Base-by-base conservation (phyloP, 192 early-diverging fungal genomes). In the Spizellomyces punctatus region DNA sequence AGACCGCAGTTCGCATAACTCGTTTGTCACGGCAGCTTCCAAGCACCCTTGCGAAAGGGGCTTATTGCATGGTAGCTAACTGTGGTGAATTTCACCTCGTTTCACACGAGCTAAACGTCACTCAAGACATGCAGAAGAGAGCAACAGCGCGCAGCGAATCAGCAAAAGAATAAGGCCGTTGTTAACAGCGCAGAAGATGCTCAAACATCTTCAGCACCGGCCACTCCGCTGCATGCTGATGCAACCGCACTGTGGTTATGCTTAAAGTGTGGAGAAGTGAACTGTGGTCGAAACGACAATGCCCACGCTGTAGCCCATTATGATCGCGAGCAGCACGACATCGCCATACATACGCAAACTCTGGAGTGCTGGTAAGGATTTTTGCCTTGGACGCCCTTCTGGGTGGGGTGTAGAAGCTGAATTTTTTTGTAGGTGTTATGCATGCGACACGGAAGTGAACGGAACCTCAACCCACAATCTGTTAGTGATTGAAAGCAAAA, bases 201-300 rank as follows among this genome's bases (percentile, higher is more conserved):
- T 56, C 16, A 61, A 41, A 41, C 22, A 61, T 7, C 42, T 5
- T 4, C 54, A 19, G 54, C 54, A 7, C 22, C 54, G 54, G 54
- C 6, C 22, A 19, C 46, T 4, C 12, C 65, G n/a, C 6, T 50
- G 54, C 56, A 8, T 14, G 27, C n/a, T 6, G 54, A 64, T 6
- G 49, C 71, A 19, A 59, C 75, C 6, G 44, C 71, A 41, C 72
- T 80, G 10, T 82, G 81, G 81, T 50, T 79, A 8, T 82, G 81
- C 72, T 66, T 79, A 6, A 57, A 58, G 27, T 82, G 81, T 69
- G 81, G 69, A 8, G 49, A 36, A 5, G 42, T 68, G 5, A 64
- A 67, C 48, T 83, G 82, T 57, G 79, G 82, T 41, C 61, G 79
- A 17, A 44, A 63, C 55, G 79, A 78, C 56, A n/a, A 41, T n/a